Evolutionary conservation across 108 stramenopile species (phyloP).

Genomic region (Pseudonitzschia delicatissima): DNA sequence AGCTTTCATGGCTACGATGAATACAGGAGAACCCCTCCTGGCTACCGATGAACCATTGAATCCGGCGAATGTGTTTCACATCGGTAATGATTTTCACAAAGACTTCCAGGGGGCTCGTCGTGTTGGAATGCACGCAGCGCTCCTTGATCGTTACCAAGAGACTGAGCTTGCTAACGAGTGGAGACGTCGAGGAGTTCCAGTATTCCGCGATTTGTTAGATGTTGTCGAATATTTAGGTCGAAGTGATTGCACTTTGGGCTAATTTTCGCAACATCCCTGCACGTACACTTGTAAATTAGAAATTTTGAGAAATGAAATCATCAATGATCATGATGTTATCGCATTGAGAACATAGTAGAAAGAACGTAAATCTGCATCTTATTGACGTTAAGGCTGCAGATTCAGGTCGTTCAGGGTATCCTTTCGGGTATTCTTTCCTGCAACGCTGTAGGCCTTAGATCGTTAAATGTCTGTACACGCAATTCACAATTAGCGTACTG

Average conservation of each 20-base stretch:
- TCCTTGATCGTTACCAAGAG: constrained; percentile 64
- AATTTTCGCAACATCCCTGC: no score
- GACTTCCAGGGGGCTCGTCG: constrained; percentile 67
- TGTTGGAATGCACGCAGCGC: constrained; percentile 57
- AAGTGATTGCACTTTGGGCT: constrained; percentile 35
- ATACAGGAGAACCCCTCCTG: constrained; percentile 47
- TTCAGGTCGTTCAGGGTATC: no score
- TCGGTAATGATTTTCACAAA: constrained; percentile 62
- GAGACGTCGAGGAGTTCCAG: constrained; percentile 58
- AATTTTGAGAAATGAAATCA: not conserved
- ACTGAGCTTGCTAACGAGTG: constrained; percentile 53
- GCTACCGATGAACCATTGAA: constrained; percentile 8
- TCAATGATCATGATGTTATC: not conserved
- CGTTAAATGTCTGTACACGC: constrained; percentile 28
- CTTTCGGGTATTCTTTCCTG: not conserved
- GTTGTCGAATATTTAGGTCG: constrained; percentile 62
- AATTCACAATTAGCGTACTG: constrained; percentile 54
- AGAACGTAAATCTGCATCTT: no score
- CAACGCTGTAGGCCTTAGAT: constrained; percentile 15
- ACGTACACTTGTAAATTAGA: not conserved
- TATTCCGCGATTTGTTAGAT: constrained; percentile 70
- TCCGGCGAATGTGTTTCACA: constrained; percentile 47
- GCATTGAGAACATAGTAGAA: not conserved
- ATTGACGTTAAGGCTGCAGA: no score
- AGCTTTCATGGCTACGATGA: constrained; percentile 52